These are phyloP conservation scores for Colletotrichum spaethianum DNA, from an alignment of 2,329 filamentous ascomycete genomes.

Conservation along the genomic window DNA sequence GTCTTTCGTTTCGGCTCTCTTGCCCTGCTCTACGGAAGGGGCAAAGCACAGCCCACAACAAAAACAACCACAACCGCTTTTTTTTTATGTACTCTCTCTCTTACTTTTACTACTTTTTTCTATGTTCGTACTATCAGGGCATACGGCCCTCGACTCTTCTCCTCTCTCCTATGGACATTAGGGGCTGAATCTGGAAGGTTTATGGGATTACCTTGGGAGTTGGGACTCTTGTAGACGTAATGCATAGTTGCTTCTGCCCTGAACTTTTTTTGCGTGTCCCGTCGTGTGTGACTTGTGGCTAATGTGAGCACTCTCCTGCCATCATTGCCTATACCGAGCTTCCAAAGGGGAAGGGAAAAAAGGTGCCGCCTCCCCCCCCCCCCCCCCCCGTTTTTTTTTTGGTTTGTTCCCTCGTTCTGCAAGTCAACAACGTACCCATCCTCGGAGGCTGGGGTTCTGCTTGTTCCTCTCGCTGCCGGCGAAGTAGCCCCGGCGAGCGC, in stretches of 20 bases:
- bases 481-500: neutral
- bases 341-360: neutral
- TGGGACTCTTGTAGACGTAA: slow-evolving; percentile 13
- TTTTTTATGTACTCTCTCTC: neutral
- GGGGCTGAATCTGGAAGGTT: neutral
- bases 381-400: neutral
- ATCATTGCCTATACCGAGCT: too few relatives aligned
- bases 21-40: neutral
- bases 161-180: neutral
- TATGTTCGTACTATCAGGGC: slow-evolving; percentile 8
- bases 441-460: neutral
- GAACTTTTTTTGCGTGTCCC: neutral
- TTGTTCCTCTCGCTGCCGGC: neutral
- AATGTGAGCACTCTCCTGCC: too few relatives aligned
- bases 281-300: neutral
- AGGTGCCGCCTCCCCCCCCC: neutral
- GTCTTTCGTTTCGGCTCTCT: neutral
- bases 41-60: neutral
- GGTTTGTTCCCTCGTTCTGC: neutral
- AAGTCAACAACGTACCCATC: neutral
- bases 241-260: slow-evolving; percentile 11
- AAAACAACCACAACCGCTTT: slow-evolving; percentile 2
- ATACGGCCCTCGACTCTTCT: neutral
- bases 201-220: neutral
- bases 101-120: neutral